These are phyloP conservation scores for Spiraea crenata DNA, from an alignment of 331 rosid genomes.

Conservation along the genomic window DNA sequence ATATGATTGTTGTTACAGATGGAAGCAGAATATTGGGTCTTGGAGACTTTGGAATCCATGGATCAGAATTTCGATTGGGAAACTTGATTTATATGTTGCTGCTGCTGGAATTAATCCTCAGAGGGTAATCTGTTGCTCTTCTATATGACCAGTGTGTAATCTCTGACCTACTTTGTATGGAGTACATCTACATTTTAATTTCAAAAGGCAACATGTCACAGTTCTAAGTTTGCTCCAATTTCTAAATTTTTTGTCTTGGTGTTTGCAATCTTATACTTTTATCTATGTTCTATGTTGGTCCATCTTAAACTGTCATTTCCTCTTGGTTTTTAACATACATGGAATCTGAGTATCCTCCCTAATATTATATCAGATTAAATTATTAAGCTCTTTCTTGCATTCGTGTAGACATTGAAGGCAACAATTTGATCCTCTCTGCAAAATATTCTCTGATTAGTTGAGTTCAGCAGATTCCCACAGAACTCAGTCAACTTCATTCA, in stretches of 20 bases:
- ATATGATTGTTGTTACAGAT: slow-evolving; percentile 98
- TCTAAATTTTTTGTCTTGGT: no score
- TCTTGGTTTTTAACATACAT: not conserved
- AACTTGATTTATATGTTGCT: slow-evolving; percentile 95
- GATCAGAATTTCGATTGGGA: slow-evolving; percentile 95
- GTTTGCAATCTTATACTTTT: no score
- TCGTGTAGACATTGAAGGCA: slow-evolving; percentile 60
- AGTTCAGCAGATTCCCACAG: slow-evolving; percentile 67
- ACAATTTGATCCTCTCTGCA: slow-evolving; percentile 74
- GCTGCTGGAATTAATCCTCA: slow-evolving; percentile 99
- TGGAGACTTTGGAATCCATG: slow-evolving; percentile 99
- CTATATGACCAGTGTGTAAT: no score
- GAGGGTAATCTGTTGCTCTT: slow-evolving; percentile 52
- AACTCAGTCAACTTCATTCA: slow-evolving; percentile 57
- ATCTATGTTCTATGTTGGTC: no score
- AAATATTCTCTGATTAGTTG: slow-evolving; percentile 71
- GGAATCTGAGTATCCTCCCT: not conserved
- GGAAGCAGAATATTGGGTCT: slow-evolving; percentile 98
- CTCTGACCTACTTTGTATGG: no score
- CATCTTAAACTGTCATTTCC: no score
- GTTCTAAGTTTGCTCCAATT: no score
- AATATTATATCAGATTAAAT: not conserved
- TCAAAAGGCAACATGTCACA: no score
- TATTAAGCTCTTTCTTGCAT: slow-evolving; percentile 8
- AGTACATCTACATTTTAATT: no score